phyloP scores from a whole-genome alignment of 768 basidiomycete species.

The Termitomyces sp. region DNA sequence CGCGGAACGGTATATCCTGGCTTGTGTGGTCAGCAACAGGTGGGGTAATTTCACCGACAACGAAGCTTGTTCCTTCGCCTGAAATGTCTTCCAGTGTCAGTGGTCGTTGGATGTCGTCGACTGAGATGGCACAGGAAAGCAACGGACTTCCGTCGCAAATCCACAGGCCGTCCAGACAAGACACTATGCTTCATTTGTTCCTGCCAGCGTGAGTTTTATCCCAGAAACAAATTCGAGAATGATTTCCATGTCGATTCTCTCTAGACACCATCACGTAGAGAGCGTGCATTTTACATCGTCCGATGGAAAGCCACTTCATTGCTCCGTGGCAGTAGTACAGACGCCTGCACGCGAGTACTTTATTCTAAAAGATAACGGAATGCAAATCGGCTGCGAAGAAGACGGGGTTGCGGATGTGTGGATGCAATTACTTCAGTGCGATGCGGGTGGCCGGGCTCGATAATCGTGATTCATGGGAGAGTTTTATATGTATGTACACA shows the following conservation, averaged over 20 bases:
- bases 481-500: background rate
- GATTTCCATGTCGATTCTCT: background rate
- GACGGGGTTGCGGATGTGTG: conserved; percentile 65
- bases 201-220: conserved; percentile 57
- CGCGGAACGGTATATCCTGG: conserved; percentile 64
- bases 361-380: conserved; percentile 71
- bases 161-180: conserved; percentile 15
- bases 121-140: conserved; percentile 73
- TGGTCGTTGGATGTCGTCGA: conserved; percentile 64
- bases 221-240: background rate
- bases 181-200: conserved; percentile 51
- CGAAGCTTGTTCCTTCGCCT: background rate
- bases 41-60: conserved; percentile 18
- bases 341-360: conserved; percentile 69
- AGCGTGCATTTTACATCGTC: conserved; percentile 63
- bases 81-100: conserved; percentile 47
- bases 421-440: conserved; percentile 57
- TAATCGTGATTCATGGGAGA: background rate
- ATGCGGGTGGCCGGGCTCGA: conserved; percentile 10
- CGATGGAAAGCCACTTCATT: conserved; percentile 46
- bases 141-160: conserved; percentile 41
- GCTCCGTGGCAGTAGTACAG: conserved; percentile 66
- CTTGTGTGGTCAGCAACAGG: conserved; percentile 76
- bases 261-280: conserved; percentile 74
- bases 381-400: conserved; percentile 76